A percentile compares a stretch with the other conserved stretches of the same genome.
Conservation (phyloP, 768 basidiomycete species). For the Collybia sp. region DNA sequence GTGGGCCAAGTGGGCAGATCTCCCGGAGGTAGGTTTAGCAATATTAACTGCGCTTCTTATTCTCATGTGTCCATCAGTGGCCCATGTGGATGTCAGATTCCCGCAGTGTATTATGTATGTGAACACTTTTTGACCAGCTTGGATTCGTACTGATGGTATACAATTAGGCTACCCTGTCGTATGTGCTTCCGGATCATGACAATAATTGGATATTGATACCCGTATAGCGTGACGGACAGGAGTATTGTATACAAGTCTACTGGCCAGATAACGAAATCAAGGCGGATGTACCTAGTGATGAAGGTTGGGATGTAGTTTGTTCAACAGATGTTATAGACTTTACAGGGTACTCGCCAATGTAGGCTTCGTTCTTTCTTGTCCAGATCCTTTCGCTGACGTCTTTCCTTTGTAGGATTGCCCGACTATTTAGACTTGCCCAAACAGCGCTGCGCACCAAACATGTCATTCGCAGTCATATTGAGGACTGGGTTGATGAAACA, state of each 20-base stretch:
- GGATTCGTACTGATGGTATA: slow-evolving; percentile 16
- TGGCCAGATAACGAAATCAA: slow-evolving; percentile 27
- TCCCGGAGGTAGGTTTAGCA: slow-evolving; percentile 23
- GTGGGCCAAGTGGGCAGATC: slow-evolving; percentile 23
- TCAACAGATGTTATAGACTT: slow-evolving; percentile 28
- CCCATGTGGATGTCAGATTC: slow-evolving; percentile 26
- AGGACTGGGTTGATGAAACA: slow-evolving; percentile 46
- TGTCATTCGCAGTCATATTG: slow-evolving; percentile 25
- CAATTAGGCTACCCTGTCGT: slow-evolving; percentile 23
- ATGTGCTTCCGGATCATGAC: slow-evolving; percentile 9
- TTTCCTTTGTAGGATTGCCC: slow-evolving; percentile 24
- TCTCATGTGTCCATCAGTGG: slow-evolving; percentile 14
- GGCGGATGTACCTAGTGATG: slow-evolving; percentile 12
- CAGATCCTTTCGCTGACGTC: not conserved
- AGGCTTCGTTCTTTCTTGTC: not conserved
- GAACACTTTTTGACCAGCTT: slow-evolving; percentile 1
- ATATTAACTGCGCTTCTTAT: not conserved
- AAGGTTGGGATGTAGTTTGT: slow-evolving; percentile 29
- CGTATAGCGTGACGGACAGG: slow-evolving; percentile 30
- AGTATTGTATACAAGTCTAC: slow-evolving; percentile 31
- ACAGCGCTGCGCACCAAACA: slow-evolving; percentile 31
- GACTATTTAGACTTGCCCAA: slow-evolving; percentile 26
- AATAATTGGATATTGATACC: not conserved
- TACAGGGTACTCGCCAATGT: slow-evolving; percentile 16
- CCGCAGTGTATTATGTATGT: slow-evolving; percentile 19